Conservation (phyloP, 2,329 filamentous ascomycete species). For the Immersiporthe knoxdaviesiana region DNA sequence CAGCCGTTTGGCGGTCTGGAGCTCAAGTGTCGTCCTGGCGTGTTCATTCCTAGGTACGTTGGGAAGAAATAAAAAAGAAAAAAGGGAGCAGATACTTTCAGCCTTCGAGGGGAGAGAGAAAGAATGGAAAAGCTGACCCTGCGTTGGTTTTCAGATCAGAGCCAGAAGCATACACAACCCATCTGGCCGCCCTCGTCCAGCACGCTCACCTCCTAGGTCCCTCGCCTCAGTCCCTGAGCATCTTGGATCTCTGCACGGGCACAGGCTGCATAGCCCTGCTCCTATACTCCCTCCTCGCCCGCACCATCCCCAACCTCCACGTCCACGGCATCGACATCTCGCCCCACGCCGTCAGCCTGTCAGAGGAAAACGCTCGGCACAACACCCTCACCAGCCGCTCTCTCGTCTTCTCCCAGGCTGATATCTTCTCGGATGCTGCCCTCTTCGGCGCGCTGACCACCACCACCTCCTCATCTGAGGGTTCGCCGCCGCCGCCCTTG, state of each 20-base stretch:
- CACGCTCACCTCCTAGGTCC: conserved; percentile 26
- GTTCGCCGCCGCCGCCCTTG: conserved; percentile 23
- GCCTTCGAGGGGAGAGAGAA: background rate
- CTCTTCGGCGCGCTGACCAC: background rate
- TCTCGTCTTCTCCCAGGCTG: conserved; percentile 30
- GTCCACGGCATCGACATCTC: conserved; percentile 79
- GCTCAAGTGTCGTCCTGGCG: conserved; percentile 73
- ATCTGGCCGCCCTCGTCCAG: conserved; percentile 53
- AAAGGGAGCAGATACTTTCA: background rate
- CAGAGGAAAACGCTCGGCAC: conserved; percentile 62
- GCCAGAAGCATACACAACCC: conserved; percentile 69
- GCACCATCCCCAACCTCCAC: conserved; percentile 45
- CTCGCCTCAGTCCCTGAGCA: conserved; percentile 46
- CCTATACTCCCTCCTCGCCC: conserved; percentile 59
- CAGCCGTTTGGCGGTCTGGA: conserved; percentile 88
- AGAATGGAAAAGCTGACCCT: conserved; percentile 15
- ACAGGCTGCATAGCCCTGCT: conserved; percentile 88
- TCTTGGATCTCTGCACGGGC: conserved; percentile 89
- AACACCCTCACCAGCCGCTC: conserved; percentile 44
- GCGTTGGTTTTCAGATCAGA: conserved; percentile 52
- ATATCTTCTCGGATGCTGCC: conserved; percentile 51
- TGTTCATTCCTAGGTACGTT: conserved; percentile 78
- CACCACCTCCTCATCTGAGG: background rate
- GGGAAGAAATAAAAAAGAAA: too few species aligned
- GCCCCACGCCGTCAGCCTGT: conserved; percentile 63